Conservation (phyloP, 2,329 filamentous ascomycete genomes). For the Penicillium hesseltinei region DNA sequence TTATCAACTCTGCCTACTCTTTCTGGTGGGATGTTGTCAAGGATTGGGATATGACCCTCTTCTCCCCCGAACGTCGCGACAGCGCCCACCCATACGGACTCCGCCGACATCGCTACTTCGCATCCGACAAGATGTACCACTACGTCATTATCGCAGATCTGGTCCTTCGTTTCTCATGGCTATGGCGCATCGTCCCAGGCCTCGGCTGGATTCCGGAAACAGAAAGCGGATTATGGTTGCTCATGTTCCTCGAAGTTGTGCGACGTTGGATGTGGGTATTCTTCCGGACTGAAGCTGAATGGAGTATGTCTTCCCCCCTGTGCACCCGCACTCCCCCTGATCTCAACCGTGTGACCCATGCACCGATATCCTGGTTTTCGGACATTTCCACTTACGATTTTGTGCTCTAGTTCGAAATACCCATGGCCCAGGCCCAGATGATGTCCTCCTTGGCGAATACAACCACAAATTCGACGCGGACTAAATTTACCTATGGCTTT, state of each 20-base stretch:
- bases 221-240: constrained; percentile 82
- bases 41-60: constrained; percentile 92
- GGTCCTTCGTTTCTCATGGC: constrained; percentile 84
- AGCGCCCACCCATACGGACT: constrained; percentile 74
- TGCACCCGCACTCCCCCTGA: neutral
- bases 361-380: neutral
- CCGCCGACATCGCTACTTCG: constrained; percentile 70
- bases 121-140: constrained; percentile 75
- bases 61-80: constrained; percentile 61
- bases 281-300: constrained; percentile 91
- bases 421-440: constrained; percentile 59
- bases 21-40: constrained; percentile 98
- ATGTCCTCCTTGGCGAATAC: constrained; percentile 73
- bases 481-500: constrained; percentile 23
- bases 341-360: neutral
- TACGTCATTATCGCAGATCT: constrained; percentile 74
- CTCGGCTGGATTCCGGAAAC: constrained; percentile 81
- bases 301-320: constrained; percentile 55
- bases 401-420: constrained; percentile 51
- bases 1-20: constrained; percentile 86
- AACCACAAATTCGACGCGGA: constrained; percentile 65
- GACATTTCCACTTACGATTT: constrained; percentile 15
- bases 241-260: constrained; percentile 83
- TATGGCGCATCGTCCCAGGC: constrained; percentile 78
- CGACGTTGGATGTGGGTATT: constrained; percentile 97